Evolutionary conservation across 2,329 filamentous ascomycete genomes (phyloP).

Genomic region (Pseudogymnoascus sp.): DNA sequence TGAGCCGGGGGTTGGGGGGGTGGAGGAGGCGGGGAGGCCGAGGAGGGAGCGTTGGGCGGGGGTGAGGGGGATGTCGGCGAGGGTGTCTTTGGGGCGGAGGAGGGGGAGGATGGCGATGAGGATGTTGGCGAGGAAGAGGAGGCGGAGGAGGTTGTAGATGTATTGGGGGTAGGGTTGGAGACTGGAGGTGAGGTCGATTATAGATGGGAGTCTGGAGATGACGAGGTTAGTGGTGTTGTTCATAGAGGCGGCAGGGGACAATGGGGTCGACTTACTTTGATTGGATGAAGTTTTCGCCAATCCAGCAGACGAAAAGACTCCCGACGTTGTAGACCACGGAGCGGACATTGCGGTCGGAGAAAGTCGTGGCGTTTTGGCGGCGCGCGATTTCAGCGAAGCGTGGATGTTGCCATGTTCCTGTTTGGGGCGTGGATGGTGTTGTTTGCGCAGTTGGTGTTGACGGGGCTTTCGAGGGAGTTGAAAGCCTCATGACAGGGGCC

Average conservation of each 20-base stretch:
- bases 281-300: slow-evolving; percentile 34
- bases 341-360: slow-evolving; percentile 69
- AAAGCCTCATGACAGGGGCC: neutral
- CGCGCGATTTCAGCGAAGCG: slow-evolving; percentile 78
- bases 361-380: slow-evolving; percentile 70
- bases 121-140: slow-evolving; percentile 64
- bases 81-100: slow-evolving; percentile 63
- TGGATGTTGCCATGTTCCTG: slow-evolving; percentile 88
- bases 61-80: slow-evolving; percentile 85
- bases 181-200: slow-evolving; percentile 18
- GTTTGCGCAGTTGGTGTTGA: slow-evolving; percentile 28
- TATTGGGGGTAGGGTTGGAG: slow-evolving; percentile 24
- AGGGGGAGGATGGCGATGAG: slow-evolving; percentile 64
- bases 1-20: slow-evolving; percentile 58
- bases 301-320: slow-evolving; percentile 44
- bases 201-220: slow-evolving; percentile 22
- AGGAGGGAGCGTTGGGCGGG: slow-evolving; percentile 80
- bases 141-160: slow-evolving; percentile 41
- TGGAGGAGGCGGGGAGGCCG: slow-evolving; percentile 63
- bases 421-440: slow-evolving; percentile 23
- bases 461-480: slow-evolving; percentile 17
- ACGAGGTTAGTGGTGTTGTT: neutral
- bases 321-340: slow-evolving; percentile 61
- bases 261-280: slow-evolving; percentile 26
- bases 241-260: neutral